Base-by-base conservation (phyloP, 2,329 filamentous ascomycete genomes). In the Cyclaneusma minus region DNA sequence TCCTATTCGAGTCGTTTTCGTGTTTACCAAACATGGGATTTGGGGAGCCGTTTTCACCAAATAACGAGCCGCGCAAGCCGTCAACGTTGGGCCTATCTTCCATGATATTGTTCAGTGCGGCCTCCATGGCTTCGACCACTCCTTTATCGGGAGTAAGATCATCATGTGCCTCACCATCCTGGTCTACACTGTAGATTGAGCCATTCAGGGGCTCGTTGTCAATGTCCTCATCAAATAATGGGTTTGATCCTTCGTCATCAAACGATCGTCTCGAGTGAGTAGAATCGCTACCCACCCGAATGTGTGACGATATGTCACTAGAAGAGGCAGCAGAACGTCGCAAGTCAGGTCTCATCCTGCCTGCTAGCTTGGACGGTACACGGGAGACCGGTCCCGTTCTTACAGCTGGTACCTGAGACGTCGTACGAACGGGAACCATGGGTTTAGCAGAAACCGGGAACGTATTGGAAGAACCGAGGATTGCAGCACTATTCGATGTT, bases 101-200 rank as follows among this genome's bases (percentile, higher is more conserved):
- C 60, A 98, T 79, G 35, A 98, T 98, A 36, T 85, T 80, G 37
- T 79, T 92, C 25, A 98, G 60, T 10, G 85, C 89, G 37, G 80
- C 72, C 48, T 95, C 85, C 67, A 98, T 87, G 3, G 83, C 87
- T 51, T 91, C 72, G 5, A 98, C 84, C 15, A 94, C 77, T 32
- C 76, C 68, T 1, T 68, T 79, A 42, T 93, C 78, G 5, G 78
- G 76, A 13, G 60, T 52, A 7, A 56, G 54, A 24, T 64, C 58
- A 23, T 62, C 58, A 8, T 48, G 60, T 31, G 61, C 62, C 7
- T 64, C 60, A n/a, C 56, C 58, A 21, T 83, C 79, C 24, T 76
- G 74, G 13, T 85, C 81, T 6, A 92, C 56, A 38, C 84, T 93
- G 27, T 83, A 67, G 0, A 80, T 66, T 2, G 85, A 94, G 35